A percentile compares a stretch with the other conserved stretches of the same genome.
Evolutionary conservation across 768 basidiomycete genomes (phyloP).

Genomic region (Lentinula guzmanii): DNA sequence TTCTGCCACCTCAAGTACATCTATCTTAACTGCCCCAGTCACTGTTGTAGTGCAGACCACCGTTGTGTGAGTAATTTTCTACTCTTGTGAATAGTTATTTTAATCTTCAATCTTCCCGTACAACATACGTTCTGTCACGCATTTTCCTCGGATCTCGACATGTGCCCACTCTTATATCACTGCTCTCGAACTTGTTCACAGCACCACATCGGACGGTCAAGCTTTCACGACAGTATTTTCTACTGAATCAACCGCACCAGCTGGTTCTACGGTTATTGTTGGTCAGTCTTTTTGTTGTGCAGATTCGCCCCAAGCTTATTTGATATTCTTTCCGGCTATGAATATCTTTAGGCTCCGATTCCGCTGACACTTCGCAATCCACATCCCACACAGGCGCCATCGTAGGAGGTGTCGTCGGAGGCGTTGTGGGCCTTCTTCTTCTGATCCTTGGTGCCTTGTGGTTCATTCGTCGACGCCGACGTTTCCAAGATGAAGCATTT

Average conservation of each 20-base stretch:
- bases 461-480: not conserved
- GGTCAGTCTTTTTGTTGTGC: not conserved
- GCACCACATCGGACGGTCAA: not conserved
- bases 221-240: not conserved
- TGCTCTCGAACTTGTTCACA: not conserved
- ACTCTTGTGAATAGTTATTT: not conserved
- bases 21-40: not conserved
- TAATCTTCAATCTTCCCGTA: not conserved
- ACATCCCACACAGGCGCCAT: slow-evolving; percentile 1
- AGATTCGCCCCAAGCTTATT: not conserved
- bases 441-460: not conserved
- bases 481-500: not conserved
- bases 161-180: not conserved
- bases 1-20: not conserved
- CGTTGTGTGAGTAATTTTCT: not conserved
- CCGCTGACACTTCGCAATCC: not conserved
- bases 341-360: not conserved
- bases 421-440: not conserved
- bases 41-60: not conserved
- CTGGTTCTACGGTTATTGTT: not conserved
- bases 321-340: not conserved
- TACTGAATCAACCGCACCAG: not conserved
- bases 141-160: not conserved
- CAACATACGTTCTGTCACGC: not conserved
- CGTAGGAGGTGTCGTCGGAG: slow-evolving; percentile 4